Conservation (phyloP, 495 filamentous ascomycete genomes). For the Aspergillus incahuasiensis region DNA sequence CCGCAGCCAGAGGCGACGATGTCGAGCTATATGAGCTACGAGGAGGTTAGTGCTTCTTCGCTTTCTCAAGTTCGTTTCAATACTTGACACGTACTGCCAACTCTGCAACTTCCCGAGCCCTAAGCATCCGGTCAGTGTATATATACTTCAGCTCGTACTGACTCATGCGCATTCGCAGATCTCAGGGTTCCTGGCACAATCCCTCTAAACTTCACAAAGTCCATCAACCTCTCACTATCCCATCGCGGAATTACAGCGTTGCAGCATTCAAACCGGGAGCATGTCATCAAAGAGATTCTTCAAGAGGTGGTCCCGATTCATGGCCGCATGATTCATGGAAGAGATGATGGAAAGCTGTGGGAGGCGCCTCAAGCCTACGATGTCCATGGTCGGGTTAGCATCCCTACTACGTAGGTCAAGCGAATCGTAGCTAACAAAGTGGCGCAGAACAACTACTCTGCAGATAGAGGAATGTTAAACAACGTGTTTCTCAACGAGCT, state of each 20-base stretch:
- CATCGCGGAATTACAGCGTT: constrained; percentile 92
- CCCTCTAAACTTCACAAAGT: constrained; percentile 93
- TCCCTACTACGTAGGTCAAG: constrained; percentile 3
- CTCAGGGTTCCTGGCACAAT: constrained; percentile 77
- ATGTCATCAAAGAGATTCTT: constrained; percentile 69
- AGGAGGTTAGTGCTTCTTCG: constrained; percentile 58
- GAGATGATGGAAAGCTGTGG: constrained; percentile 59
- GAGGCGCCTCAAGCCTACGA: constrained; percentile 86
- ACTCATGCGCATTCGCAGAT: constrained; percentile 48
- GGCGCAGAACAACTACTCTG: constrained; percentile 23
- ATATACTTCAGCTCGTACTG: constrained; percentile 5
- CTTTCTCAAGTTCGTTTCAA: background rate
- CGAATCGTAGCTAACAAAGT: constrained; percentile 50
- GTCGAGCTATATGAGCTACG: constrained; percentile 95
- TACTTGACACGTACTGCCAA: background rate
- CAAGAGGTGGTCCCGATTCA: constrained; percentile 82
- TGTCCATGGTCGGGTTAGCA: constrained; percentile 72
- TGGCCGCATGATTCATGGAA: constrained; percentile 95
- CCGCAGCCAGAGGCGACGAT: constrained; percentile 75
- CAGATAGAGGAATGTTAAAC: constrained; percentile 78
- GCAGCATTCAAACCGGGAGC: constrained; percentile 54
- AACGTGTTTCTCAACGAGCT: constrained; percentile 81
- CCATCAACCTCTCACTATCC: constrained; percentile 93
- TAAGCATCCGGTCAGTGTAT: background rate
- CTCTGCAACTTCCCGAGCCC: background rate